Evolutionary conservation across 768 basidiomycete species (phyloP).

Genomic region (Leucocoprinus birnbaumii): DNA sequence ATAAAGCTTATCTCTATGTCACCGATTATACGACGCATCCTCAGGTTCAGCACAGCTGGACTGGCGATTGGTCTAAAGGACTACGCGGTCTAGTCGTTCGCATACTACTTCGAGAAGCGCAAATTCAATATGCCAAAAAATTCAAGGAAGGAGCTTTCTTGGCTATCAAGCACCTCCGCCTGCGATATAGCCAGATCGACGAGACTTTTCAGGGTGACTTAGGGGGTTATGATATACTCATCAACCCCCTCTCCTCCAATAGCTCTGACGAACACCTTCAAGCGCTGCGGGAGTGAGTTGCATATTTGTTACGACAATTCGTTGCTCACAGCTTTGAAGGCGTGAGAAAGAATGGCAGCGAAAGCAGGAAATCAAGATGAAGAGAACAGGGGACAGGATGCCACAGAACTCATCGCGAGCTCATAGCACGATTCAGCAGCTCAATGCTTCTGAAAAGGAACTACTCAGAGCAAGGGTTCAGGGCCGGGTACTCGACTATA

Average conservation of each 20-base stretch:
- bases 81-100: constrained; percentile 51
- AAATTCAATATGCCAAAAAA: constrained; percentile 34
- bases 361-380: background rate
- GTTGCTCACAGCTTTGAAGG: background rate
- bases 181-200: constrained; percentile 32
- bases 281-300: constrained; percentile 37
- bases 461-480: constrained; percentile 39
- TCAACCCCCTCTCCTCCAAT: constrained; percentile 36
- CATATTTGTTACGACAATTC: background rate
- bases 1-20: constrained; percentile 44
- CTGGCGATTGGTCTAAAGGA: constrained; percentile 37
- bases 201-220: constrained; percentile 38
- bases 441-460: constrained; percentile 26
- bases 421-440: constrained; percentile 30
- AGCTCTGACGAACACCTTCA: constrained; percentile 36
- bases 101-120: constrained; percentile 47
- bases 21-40: constrained; percentile 64
- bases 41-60: constrained; percentile 29
- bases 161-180: constrained; percentile 47
- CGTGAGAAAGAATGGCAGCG: constrained; percentile 1
- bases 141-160: constrained; percentile 41
- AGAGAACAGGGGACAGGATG: background rate
- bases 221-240: constrained; percentile 42
- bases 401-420: background rate
- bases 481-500: constrained; percentile 54